Evolutionary conservation across 2,329 filamentous ascomycete species (phyloP), one percentile per base, ranked within the genome.

Genomic region (Aspergillus japonicus): DNA sequence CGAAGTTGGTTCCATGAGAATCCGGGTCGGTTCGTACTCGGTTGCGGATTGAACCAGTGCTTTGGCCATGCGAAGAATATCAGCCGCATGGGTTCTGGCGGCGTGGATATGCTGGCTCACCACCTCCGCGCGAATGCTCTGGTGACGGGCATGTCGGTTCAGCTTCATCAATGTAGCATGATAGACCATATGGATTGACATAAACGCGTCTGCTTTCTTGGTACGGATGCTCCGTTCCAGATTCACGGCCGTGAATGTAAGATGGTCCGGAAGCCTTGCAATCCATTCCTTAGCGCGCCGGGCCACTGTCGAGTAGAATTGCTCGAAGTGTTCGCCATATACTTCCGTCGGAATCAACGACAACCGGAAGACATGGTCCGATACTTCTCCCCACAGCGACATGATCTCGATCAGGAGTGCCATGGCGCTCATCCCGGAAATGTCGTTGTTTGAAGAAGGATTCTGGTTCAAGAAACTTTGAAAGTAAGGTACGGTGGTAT

Each of bases 181-280:
- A 70, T 88, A 88, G n/a, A 90, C 76, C 29, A 88, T 77, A 71
- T 91, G 88, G 72, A 89, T 83, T 1, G 83, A 84, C 57, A 89
- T 75, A 68, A 87, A 88, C 0, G 82, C 81, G 5, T 86, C 86
- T 1, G 83, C 78, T 64, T 83, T 84, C 26, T 83, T 82, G 31
- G 77, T 75, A 14, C 80, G 74, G 6, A 85, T 80, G 47, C 83
- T 84, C 31, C 78, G 77, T 49, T 85, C 81, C 14, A 90, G 75
- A 59, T 89, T 90, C 56, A 80, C 75, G 4, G 80, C 71, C 3
- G 79, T 83, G 67, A 86, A 87, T 10, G 74, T 71, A 26, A 90
- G 75, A 42, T 82, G 75, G 8, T 78, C 70, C 3, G 88, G 87
- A 2, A 91, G 73, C 19, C 81, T 78, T 2, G 75, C 74, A 21